phyloP scores from a whole-genome alignment of 1,284 basidiomycete genomes.

The Cryptococcus sp. region DNA sequence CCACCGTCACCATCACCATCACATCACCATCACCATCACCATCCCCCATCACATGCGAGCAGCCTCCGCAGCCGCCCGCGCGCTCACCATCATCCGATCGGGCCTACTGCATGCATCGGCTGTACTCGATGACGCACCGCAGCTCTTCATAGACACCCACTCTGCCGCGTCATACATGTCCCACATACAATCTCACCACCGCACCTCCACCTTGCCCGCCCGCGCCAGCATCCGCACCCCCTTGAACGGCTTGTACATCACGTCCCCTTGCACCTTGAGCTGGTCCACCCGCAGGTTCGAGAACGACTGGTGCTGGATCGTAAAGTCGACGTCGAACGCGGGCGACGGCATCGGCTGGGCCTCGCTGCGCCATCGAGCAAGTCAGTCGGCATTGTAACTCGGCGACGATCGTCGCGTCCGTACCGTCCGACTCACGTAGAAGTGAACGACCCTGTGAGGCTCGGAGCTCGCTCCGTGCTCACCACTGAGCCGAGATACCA shows the following conservation, averaged over 20 bases:
- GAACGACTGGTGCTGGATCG: conserved; percentile 68
- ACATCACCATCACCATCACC: too few relatives aligned
- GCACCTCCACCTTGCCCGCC: conserved; percentile 44
- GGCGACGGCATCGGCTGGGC: conserved; percentile 58
- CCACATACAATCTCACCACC: conserved; percentile 33
- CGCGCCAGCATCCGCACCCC: conserved; percentile 47
- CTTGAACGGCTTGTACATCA: conserved; percentile 64
- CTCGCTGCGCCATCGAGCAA: conserved; percentile 13
- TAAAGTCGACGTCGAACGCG: conserved; percentile 68
- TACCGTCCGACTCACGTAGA: conserved; percentile 55
- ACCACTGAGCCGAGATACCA: conserved; percentile 73
- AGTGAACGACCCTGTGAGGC: conserved; percentile 70
- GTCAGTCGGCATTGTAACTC: not conserved
- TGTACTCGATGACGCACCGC: too few relatives aligned
- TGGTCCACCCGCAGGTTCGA: conserved; percentile 80
- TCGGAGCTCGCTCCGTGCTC: conserved; percentile 64
- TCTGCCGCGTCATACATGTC: not conserved
- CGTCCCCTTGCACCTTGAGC: conserved; percentile 67
- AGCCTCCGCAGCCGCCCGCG: too few relatives aligned
- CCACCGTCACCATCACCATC: too few relatives aligned
- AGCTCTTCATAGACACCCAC: too few relatives aligned
- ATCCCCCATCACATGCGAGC: too few relatives aligned
- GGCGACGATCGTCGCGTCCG: not conserved
- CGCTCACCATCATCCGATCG: too few relatives aligned
- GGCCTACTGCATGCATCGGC: too few relatives aligned